Conservation (phyloP, 208 protist genomes). For the Zelonia costaricensis region DNA sequence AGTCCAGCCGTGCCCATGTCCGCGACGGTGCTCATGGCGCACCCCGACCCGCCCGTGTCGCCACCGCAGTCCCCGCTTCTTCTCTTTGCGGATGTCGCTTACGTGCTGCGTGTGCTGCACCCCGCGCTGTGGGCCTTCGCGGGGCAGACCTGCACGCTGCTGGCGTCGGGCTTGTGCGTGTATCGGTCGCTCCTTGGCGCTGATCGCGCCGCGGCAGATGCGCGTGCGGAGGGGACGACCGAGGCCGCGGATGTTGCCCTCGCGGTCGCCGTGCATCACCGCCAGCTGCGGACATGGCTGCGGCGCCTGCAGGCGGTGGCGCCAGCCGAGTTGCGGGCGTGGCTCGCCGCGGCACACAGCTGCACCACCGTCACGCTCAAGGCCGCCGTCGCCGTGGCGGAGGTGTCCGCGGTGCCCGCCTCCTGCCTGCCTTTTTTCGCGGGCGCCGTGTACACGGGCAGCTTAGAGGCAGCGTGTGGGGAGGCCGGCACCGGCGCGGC, state of each 20-base stretch:
- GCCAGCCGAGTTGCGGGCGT: constrained; percentile 1
- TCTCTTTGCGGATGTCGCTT: constrained; percentile 42
- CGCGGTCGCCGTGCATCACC: constrained; percentile 18
- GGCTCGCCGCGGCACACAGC: constrained; percentile 4
- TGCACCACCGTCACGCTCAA: not conserved
- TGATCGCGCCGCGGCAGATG: no score
- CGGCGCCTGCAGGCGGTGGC: constrained; percentile 8
- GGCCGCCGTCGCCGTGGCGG: no score
- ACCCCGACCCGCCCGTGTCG: no score
- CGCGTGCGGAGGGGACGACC: not conserved
- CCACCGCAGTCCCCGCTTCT: constrained; percentile 27
- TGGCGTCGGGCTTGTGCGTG: constrained; percentile 6
- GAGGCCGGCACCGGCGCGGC: not conserved
- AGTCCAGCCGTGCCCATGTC: not conserved
- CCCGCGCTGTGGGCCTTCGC: constrained; percentile 56
- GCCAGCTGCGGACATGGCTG: constrained; percentile 3
- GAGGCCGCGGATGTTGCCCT: not conserved
- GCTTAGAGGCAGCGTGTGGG: no score
- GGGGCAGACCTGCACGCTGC: not conserved
- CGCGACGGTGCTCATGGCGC: not conserved
- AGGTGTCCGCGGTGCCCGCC: no score
- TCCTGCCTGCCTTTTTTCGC: no score
- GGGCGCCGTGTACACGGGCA: no score
- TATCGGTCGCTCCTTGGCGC: constrained; percentile 3
- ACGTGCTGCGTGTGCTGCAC: constrained; percentile 44